These are phyloP conservation scores for Melampsora larici-populina DNA, from an alignment of 1,284 basidiomycete genomes.

Conservation along the genomic window DNA sequence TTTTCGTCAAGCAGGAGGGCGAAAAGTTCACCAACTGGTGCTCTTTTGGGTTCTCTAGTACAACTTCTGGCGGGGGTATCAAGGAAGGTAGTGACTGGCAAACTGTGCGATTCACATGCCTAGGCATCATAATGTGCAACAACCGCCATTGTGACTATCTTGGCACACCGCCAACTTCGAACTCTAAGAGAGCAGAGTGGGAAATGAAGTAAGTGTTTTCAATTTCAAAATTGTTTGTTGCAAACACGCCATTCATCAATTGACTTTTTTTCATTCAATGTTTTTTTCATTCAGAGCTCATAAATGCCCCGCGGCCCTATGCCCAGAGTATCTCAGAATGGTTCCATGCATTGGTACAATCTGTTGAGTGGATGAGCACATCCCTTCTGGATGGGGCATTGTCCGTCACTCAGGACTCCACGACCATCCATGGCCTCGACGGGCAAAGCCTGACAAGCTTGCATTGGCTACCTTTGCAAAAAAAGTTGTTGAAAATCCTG, in stretches of 20 bases:
- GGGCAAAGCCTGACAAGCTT: background rate
- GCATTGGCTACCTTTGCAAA: background rate
- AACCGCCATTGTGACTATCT: background rate
- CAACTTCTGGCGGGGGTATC: background rate
- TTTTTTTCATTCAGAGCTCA: no score
- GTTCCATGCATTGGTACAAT: no score
- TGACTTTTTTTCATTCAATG: no score
- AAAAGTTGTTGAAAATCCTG: slow-evolving; percentile 4
- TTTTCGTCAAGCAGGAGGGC: no score
- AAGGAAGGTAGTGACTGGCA: background rate
- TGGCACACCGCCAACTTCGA: no score
- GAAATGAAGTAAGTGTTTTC: no score
- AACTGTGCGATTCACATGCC: background rate
- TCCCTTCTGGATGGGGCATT: background rate
- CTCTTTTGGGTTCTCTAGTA: background rate
- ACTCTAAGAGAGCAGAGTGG: no score
- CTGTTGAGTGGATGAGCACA: no score
- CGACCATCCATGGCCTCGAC: slow-evolving; percentile 10
- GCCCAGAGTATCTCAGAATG: no score
- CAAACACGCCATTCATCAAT: no score
- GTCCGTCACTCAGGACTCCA: background rate
- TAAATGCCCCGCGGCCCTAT: no score
- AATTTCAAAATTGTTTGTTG: no score
- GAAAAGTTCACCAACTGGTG: background rate
- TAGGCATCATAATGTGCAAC: background rate